A percentile compares a stretch with the other conserved stretches of the same genome.
phyloP scores from a whole-genome alignment of 1,284 basidiomycete species.

The Gymnopus androsaceus region DNA sequence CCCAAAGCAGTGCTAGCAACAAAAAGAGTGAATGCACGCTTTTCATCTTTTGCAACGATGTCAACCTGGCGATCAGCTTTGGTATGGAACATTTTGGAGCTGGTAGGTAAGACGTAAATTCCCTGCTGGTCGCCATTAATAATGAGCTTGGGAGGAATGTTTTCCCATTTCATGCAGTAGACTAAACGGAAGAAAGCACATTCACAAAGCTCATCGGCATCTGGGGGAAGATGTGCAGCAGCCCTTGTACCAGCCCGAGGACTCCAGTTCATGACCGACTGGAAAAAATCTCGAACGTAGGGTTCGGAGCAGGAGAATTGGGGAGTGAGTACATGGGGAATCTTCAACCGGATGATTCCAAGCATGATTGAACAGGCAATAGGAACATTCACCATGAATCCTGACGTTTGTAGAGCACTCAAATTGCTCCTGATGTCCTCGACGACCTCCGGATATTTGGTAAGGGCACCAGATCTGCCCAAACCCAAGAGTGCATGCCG shows the following conservation, averaged over 20 bases:
- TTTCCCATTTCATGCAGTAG: slow-evolving; percentile 22
- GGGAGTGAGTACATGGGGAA: too few species aligned
- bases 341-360: slow-evolving; percentile 19
- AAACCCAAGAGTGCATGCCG: slow-evolving; percentile 19
- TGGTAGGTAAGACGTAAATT: slow-evolving; percentile 21
- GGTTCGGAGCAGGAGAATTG: neutral
- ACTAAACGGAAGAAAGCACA: slow-evolving; percentile 21
- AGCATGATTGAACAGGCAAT: slow-evolving; percentile 23
- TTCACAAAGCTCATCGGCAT: slow-evolving; percentile 23
- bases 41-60: slow-evolving; percentile 29
- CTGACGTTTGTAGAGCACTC: slow-evolving; percentile 7
- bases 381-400: slow-evolving; percentile 19
- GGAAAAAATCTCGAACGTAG: neutral
- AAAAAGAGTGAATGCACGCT: slow-evolving; percentile 31
- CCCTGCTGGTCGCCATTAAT: slow-evolving; percentile 28
- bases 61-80: slow-evolving; percentile 29
- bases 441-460: slow-evolving; percentile 16
- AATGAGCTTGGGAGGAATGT: slow-evolving; percentile 20
- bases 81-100: slow-evolving; percentile 23
- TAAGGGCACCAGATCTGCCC: slow-evolving; percentile 19
- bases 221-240: slow-evolving; percentile 21
- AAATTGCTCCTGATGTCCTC: slow-evolving; percentile 14
- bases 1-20: slow-evolving; percentile 27
- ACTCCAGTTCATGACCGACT: slow-evolving; percentile 5
- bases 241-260: slow-evolving; percentile 5